These are phyloP conservation scores for Puccinia horiana DNA, from an alignment of 1,284 basidiomycete genomes.

Conservation along the genomic window DNA sequence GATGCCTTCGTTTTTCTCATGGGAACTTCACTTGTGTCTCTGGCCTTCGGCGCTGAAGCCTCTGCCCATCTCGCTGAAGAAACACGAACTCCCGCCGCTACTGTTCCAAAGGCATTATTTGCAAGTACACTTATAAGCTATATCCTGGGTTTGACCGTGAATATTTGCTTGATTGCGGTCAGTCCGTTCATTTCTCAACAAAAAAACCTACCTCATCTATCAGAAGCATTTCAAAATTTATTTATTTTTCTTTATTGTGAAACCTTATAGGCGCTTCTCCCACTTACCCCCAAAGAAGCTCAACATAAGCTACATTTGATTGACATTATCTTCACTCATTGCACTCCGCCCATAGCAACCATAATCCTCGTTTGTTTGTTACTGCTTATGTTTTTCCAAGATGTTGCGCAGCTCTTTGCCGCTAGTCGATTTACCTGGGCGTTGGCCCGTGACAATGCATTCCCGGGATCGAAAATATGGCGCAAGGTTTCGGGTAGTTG, in stretches of 20 bases:
- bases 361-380: slow-evolving; percentile 37
- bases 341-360: slow-evolving; percentile 11
- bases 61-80: slow-evolving; percentile 48
- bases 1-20: slow-evolving; percentile 45
- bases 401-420: slow-evolving; percentile 42
- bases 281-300: slow-evolving; percentile 13
- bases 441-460: slow-evolving; percentile 40
- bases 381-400: slow-evolving; percentile 43
- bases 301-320: slow-evolving; percentile 25
- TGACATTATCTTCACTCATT: slow-evolving; percentile 39
- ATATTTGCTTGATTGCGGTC: slow-evolving; percentile 32
- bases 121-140: slow-evolving; percentile 35
- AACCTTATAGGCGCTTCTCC: slow-evolving; percentile 20
- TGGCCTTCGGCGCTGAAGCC: slow-evolving; percentile 45
- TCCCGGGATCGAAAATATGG: slow-evolving; percentile 43
- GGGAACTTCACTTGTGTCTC: slow-evolving; percentile 40
- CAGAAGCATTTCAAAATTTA: not conserved
- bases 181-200: not conserved
- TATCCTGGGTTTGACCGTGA: slow-evolving; percentile 33
- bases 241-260: not conserved
- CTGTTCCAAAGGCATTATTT: slow-evolving; percentile 37
- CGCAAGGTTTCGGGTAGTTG: slow-evolving; percentile 29
- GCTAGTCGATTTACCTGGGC: slow-evolving; percentile 49
- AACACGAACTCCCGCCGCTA: slow-evolving; percentile 27
- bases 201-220: not conserved